Percentiles rank a stretch among this genome's conserved stretches.
Evolutionary conservation across 345 rosid genomes (phyloP).

Genomic region (Hypericum androsaemum): DNA sequence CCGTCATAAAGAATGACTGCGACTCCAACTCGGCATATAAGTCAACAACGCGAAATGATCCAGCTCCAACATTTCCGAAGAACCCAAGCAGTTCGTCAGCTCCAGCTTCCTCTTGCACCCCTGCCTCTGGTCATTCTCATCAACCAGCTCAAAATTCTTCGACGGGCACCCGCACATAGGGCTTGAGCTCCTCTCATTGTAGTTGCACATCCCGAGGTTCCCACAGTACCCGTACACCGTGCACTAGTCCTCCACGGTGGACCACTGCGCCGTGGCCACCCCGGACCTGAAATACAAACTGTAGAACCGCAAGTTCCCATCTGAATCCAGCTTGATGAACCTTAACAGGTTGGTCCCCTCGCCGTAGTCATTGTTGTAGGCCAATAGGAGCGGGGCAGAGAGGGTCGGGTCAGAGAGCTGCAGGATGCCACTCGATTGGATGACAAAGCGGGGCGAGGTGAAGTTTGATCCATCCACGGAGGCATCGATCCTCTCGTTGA

Average conservation of each 20-base stretch:
- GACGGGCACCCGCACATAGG: slow-evolving; percentile 60
- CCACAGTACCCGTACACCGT: no score
- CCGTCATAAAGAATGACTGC: slow-evolving; percentile 34
- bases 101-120: no score
- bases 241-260: no score
- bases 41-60: slow-evolving; percentile 45
- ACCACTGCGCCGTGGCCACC: slow-evolving; percentile 59
- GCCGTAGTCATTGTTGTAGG: slow-evolving; percentile 47
- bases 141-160: slow-evolving; percentile 44
- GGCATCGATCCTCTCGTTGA: slow-evolving; percentile 40
- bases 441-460: slow-evolving; percentile 32
- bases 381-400: slow-evolving; percentile 16
- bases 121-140: slow-evolving; percentile 33
- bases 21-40: slow-evolving; percentile 31
- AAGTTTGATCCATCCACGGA: slow-evolving; percentile 32
- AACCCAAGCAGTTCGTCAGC: no score
- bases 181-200: slow-evolving; percentile 16
- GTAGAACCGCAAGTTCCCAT: slow-evolving; percentile 36
- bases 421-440: slow-evolving; percentile 38
- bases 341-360: slow-evolving; percentile 41
- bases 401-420: slow-evolving; percentile 31
- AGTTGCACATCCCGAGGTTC: no score
- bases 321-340: slow-evolving; percentile 50
- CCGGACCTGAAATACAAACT: slow-evolving; percentile 58
- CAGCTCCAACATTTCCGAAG: slow-evolving; percentile 42